Evolutionary conservation across 345 rosid species (phyloP).

Genomic region (Crucihimalaya himalaica): DNA sequence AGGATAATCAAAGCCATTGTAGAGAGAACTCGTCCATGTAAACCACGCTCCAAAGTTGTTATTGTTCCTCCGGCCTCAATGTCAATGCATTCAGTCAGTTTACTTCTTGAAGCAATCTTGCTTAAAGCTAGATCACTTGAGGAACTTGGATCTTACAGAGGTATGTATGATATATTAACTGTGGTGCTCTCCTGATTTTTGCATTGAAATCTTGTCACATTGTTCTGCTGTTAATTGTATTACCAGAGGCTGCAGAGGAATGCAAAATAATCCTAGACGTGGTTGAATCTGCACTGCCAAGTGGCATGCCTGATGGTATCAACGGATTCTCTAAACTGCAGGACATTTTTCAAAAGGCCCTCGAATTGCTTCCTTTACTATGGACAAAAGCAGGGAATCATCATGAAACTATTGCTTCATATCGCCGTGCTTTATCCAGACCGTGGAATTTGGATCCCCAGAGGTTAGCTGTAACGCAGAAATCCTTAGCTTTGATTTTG

Average conservation of each 20-base stretch:
- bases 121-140: constrained; percentile 86
- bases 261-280: constrained; percentile 71
- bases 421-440: constrained; percentile 68
- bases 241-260: constrained; percentile 90
- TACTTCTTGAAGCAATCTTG: constrained; percentile 86
- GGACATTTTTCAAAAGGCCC: constrained; percentile 79
- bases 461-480: constrained; percentile 73
- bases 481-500: constrained; percentile 68
- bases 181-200: background rate
- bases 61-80: constrained; percentile 49
- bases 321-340: constrained; percentile 72
- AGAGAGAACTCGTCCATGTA: constrained; percentile 60
- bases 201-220: background rate
- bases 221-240: constrained; percentile 37
- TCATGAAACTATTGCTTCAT: constrained; percentile 69
- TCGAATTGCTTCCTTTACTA: constrained; percentile 75
- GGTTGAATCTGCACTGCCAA: constrained; percentile 74
- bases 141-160: constrained; percentile 63
- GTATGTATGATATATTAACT: constrained; percentile 40
- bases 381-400: constrained; percentile 74
- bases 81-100: constrained; percentile 92
- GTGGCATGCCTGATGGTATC: constrained; percentile 61
- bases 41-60: constrained; percentile 57
- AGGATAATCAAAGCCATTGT: constrained; percentile 69
- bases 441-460: constrained; percentile 89